Evolutionary conservation across 2,329 filamentous ascomycete genomes (phyloP), one percentile per base, ranked within the genome.

Genomic region (Thelonectria blattea): DNA sequence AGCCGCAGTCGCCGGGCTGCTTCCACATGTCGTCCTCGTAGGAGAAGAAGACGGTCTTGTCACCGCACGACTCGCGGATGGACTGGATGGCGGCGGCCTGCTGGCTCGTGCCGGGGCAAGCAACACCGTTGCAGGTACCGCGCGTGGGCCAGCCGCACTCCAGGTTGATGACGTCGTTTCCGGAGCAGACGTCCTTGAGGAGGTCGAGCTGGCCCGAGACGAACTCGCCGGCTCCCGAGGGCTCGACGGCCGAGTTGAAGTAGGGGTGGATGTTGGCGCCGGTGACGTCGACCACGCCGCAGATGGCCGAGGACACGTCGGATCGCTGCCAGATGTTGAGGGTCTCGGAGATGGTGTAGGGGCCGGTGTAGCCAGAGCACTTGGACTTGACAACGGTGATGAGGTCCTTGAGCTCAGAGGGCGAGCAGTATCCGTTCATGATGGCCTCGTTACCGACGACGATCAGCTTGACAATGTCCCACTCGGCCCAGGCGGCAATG

Each of bases 401-500:
- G 78, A 96, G 92, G 45, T 74, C 70, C 63, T 84, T 87, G 56
- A 98, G 90, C 71, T 89, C 79, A 32, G 71, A 53, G 37, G 89
- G 85, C 56, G 83, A 78, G 80, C 84, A 87, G 84, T 84, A 88
- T 64, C 85, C 84, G 80, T 90, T 88, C 83, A 91, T 91, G 76
- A 97, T 80, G 68, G 91, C 89, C 85, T 98, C 94, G 84, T 98
- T 98, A 78, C 92, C 93, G 67, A 96, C 85, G 32, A 95, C 90
- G 66, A 96, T 82, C 71, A 96, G 86, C 74, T 90, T 85, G 67
- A 97, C 89, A 51, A 91, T 75, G 63, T 88, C 83, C 88, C 89
- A 96, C 76, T 91, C 78, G 64, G 79, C 85, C 88, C 92, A 97
- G 61, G 76, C 71, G 76, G 86, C 82, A 76, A 97, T 90, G 62